phyloP scores from a whole-genome alignment of 371 early-diverging fungal species.

The Mortierella polycephala region DNA sequence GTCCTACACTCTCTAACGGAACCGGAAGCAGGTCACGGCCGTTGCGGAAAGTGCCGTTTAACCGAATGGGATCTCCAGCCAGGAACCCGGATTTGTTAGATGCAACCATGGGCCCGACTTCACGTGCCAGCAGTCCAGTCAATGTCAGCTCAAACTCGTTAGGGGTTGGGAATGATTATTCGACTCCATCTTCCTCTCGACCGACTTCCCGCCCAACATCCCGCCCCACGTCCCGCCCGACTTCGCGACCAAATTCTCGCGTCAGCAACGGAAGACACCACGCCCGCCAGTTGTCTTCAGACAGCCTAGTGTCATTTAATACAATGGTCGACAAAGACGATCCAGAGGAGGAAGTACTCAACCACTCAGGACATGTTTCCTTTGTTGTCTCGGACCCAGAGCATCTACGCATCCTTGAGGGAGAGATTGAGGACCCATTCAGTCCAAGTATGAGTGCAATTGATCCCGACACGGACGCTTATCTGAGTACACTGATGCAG shows the following conservation, averaged over 20 bases:
- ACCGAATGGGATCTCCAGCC: constrained; percentile 26
- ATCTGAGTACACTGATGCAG: constrained; percentile 41
- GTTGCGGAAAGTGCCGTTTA: constrained; percentile 18
- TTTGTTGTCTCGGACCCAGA: constrained; percentile 52
- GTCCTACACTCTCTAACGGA: constrained; percentile 21
- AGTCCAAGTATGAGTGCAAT: constrained; percentile 49
- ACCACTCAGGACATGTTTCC: constrained; percentile 38
- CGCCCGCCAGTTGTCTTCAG: constrained; percentile 43
- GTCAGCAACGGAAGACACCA: constrained; percentile 41
- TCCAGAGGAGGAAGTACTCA: constrained; percentile 19
- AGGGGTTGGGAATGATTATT: constrained; percentile 29
- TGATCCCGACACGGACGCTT: constrained; percentile 41
- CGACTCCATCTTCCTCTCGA: constrained; percentile 47
- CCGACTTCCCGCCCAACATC: constrained; percentile 40
- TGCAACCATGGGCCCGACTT: constrained; percentile 14
- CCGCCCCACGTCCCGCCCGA: constrained; percentile 29
- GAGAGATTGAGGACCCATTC: constrained; percentile 52
- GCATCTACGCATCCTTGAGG: constrained; percentile 36
- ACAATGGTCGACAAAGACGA: constrained; percentile 45
- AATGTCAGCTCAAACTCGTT: constrained; percentile 34
- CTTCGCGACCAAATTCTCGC: constrained; percentile 31
- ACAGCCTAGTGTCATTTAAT: constrained; percentile 46
- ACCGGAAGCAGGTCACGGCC: constrained; percentile 13
- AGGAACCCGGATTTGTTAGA: constrained; percentile 19
- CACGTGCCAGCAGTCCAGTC: constrained; percentile 38